Base-by-base conservation (phyloP, 371 early-diverging fungal genomes). In the Actinomortierella wolfii region DNA sequence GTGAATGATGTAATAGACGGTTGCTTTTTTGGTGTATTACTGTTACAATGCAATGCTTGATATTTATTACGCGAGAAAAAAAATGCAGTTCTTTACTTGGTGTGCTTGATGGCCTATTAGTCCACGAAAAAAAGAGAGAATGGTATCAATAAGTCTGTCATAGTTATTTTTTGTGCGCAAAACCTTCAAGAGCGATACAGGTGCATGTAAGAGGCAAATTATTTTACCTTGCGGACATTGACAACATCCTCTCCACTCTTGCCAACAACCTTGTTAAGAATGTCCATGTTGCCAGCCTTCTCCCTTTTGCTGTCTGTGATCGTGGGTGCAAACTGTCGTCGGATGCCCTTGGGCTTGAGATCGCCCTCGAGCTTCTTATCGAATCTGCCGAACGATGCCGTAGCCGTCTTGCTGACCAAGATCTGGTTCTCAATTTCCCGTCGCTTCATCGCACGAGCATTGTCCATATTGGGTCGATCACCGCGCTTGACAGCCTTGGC, bases 371-470 rank as follows among this genome's bases (percentile, higher is more conserved):
- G 73, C 51, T 82, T 77, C 53, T 81, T 79, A 77, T 97, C 97
- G 68, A 97, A 97, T 68, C 88, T 89, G 61, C 98, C 98, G 68
- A 92, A 59, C 61, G 89, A 89, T 13, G 98, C 98, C 8, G 97
- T 97, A 41, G 95, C 82, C 29, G 71, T 77, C 69, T 89, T 89
- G 45, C 89, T 82, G 63, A 89, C 78, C 46, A 83, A 80, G 73
- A 92, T 79, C 20, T 87, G 83, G 28, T 76, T 67, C 58, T 89
- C 81, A 44, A 97, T 68, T 70, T 90, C 86, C 61, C 70, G 83
- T 59, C 78, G 79, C 68, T 73, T 81, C 77, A 64, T 51, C 18
- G 66, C 44, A 70, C 77, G 57, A 13, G 42, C 77, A 48, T 66
- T 64, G 25, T 67, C 66, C 67, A 59, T 66, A 42, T 67, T 61